These are phyloP conservation scores for Alternaria conjuncta DNA, from an alignment of 2,329 filamentous ascomycete species.

Conservation along the genomic window DNA sequence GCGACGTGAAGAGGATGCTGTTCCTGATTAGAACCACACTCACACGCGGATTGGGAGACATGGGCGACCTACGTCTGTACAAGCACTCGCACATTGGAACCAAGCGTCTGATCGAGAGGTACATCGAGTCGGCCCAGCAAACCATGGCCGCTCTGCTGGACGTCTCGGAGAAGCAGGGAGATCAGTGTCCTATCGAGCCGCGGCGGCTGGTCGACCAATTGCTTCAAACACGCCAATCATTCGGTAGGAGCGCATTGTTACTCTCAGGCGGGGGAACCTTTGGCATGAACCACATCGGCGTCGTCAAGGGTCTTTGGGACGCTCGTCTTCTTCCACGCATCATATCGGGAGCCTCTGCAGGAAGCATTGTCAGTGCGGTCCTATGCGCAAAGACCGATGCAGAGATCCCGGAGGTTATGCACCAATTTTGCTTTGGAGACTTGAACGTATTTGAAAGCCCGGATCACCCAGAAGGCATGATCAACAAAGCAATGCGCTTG, in stretches of 20 bases:
- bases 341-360: conserved; percentile 85
- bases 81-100: conserved; percentile 85
- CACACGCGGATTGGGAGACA: conserved; percentile 81
- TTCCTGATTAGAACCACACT: conserved; percentile 80
- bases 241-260: conserved; percentile 82
- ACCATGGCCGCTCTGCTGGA: conserved; percentile 77
- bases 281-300: conserved; percentile 90
- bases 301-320: conserved; percentile 81
- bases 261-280: conserved; percentile 88
- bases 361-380: conserved; percentile 83
- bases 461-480: conserved; percentile 64
- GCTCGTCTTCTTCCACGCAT: conserved; percentile 79
- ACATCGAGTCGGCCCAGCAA: conserved; percentile 78
- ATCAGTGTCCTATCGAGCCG: conserved; percentile 62
- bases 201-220: conserved; percentile 71
- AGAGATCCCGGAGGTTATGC: conserved; percentile 73
- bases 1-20: conserved; percentile 78
- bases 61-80: conserved; percentile 84
- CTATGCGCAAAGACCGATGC: conserved; percentile 79
- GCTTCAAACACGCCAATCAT: conserved; percentile 76
- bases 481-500: conserved; percentile 73
- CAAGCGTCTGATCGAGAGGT: conserved; percentile 84
- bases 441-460: conserved; percentile 78
- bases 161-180: conserved; percentile 58
- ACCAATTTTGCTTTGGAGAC: conserved; percentile 78